A percentile compares a stretch with the other conserved stretches of the same genome.
Evolutionary conservation across 192 early-diverging fungal genomes (phyloP).

Genomic region (Rhizophagus clarus): DNA sequence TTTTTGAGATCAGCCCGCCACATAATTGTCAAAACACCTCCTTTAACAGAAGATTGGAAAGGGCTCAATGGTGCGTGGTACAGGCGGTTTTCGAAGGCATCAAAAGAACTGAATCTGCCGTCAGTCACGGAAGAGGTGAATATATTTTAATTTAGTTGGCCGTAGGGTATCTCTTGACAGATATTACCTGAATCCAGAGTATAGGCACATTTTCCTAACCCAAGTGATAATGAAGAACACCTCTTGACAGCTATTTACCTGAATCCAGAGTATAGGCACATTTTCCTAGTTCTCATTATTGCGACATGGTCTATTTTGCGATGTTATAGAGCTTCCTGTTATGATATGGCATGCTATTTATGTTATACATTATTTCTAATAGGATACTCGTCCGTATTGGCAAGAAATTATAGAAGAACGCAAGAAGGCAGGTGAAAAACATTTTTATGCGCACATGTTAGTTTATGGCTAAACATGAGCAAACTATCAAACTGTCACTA

Average conservation of each 20-base stretch:
- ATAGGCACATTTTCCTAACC: conserved; percentile 20
- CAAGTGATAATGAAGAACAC: conserved; percentile 11
- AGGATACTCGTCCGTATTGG: conserved; percentile 14
- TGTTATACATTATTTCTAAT: not conserved
- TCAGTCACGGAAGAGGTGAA: not conserved
- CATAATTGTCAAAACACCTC: not conserved
- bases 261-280: conserved; percentile 20
- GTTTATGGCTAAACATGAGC: not conserved
- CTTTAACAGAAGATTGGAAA: not conserved
- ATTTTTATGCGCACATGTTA: not conserved
- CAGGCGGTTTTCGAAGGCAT: not conserved
- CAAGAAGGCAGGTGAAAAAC: conserved; percentile 10
- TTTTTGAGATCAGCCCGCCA: not conserved
- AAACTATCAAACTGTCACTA: not conserved
- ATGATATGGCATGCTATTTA: not conserved
- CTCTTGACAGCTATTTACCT: conserved; percentile 24
- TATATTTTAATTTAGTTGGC: not conserved
- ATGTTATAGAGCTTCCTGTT: conserved; percentile 6
- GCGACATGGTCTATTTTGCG: not conserved
- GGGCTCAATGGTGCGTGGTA: conserved; percentile 1
- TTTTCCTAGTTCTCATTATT: conserved; percentile 15
- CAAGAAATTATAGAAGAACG: conserved; percentile 15
- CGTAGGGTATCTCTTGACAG: conserved; percentile 18
- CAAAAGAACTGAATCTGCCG: not conserved
- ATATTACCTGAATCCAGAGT: conserved; percentile 14